Evolutionary conservation across 2,329 filamentous ascomycete species (phyloP).

Genomic region (Intubia oerlemansii): DNA sequence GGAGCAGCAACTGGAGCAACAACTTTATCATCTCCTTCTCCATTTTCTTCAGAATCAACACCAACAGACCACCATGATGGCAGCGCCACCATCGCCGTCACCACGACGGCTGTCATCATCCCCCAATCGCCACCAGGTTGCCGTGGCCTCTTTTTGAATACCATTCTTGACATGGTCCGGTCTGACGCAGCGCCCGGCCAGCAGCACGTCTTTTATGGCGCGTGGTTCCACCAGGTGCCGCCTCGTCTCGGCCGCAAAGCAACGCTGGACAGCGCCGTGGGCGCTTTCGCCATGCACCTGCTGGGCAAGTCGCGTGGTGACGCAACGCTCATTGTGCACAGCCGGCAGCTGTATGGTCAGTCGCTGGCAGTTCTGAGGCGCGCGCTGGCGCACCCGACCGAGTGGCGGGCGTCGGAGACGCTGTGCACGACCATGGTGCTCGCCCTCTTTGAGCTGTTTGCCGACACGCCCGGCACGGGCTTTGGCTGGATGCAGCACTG

Average conservation of each 20-base stretch:
- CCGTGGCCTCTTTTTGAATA: constrained; percentile 13
- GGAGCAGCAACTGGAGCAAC: too few relatives aligned
- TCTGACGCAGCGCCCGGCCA: constrained; percentile 2
- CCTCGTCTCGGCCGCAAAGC: constrained; percentile 15
- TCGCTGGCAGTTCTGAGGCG: constrained; percentile 15
- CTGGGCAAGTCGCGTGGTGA: constrained; percentile 15
- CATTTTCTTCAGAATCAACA: too few relatives aligned
- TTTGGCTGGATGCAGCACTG: constrained; percentile 19
- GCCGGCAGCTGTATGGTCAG: constrained; percentile 17
- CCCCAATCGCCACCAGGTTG: too few relatives aligned
- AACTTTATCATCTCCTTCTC: too few relatives aligned
- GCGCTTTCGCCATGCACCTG: constrained; percentile 17
- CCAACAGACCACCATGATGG: background rate
- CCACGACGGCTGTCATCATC: background rate
- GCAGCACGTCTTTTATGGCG: constrained; percentile 6
- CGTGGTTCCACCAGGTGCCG: constrained; percentile 10
- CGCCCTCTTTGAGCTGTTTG: constrained; percentile 21
- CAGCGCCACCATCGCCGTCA: background rate
- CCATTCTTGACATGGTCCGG: constrained; percentile 11
- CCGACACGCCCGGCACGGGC: constrained; percentile 15
- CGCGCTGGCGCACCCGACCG: constrained; percentile 15
- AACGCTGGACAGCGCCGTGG: constrained; percentile 18
- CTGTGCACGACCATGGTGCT: constrained; percentile 19
- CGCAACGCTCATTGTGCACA: constrained; percentile 12
- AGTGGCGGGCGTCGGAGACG: too few relatives aligned